Percentiles rank a stretch among this genome's conserved stretches.
phyloP scores from a whole-genome alignment of 2,329 filamentous ascomycete species.

The Camptophora hylomeconis region DNA sequence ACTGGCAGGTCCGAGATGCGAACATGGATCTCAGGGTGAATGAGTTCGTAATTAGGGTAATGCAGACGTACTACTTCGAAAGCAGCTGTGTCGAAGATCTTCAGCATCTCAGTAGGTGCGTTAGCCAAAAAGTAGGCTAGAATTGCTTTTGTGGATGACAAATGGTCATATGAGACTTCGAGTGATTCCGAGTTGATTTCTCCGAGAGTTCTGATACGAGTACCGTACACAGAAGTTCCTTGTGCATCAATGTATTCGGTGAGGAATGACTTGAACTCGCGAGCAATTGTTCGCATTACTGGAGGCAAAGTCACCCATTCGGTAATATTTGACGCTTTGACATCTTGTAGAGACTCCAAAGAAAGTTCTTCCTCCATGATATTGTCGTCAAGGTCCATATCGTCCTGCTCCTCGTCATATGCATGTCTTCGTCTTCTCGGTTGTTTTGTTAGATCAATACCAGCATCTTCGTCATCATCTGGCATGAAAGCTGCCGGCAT shows the following conservation, averaged over 20 bases:
- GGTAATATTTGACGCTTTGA: constrained; percentile 83
- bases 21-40: constrained; percentile 95
- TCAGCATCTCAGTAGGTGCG: constrained; percentile 85
- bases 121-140: constrained; percentile 94
- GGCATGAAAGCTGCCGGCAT: constrained; percentile 52
- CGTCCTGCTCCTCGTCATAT: constrained; percentile 90
- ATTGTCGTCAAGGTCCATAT: constrained; percentile 75
- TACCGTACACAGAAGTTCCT: constrained; percentile 86
- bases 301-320: constrained; percentile 89
- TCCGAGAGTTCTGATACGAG: constrained; percentile 86
- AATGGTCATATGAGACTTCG: constrained; percentile 89
- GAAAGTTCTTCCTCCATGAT: constrained; percentile 94
- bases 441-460: constrained; percentile 74
- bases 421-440: constrained; percentile 72
- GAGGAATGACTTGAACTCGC: constrained; percentile 94
- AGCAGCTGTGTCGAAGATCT: constrained; percentile 90
- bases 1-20: constrained; percentile 91
- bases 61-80: constrained; percentile 93
- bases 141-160: constrained; percentile 81
- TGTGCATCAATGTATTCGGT: constrained; percentile 89
- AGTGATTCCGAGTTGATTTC: constrained; percentile 93
- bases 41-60: constrained; percentile 94
- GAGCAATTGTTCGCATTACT: constrained; percentile 83
- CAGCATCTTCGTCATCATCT: constrained; percentile 70
- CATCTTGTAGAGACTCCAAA: constrained; percentile 77